A percentile compares a stretch with the other conserved stretches of the same genome.
These are phyloP conservation scores for Microsporum audouinii DNA, from an alignment of 2,329 filamentous ascomycete genomes.

Conservation along the genomic window DNA sequence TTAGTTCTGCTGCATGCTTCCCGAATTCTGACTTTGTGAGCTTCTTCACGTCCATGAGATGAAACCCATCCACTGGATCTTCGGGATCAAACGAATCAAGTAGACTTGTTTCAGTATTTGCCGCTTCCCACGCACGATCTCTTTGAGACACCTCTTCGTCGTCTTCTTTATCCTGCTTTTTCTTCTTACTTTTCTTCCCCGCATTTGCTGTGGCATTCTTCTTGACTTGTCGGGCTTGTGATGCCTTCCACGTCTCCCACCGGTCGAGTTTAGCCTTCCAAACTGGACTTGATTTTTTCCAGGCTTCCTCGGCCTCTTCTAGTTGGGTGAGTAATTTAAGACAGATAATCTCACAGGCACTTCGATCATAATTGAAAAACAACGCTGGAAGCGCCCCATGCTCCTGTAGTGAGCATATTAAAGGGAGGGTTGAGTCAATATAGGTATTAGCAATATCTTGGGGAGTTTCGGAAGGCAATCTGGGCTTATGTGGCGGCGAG, in stretches of 20 bases:
- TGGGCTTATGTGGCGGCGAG: conserved; percentile 12
- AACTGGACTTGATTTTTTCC: conserved; percentile 44
- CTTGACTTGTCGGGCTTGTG: conserved; percentile 24
- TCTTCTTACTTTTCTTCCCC: conserved; percentile 22
- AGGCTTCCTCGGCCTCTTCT: conserved; percentile 42
- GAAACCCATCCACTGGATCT: conserved; percentile 51
- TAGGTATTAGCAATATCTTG: background rate
- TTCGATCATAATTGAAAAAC: conserved; percentile 65
- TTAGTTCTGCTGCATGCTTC: conserved; percentile 42
- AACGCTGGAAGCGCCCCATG: conserved; percentile 60
- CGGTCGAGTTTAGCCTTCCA: conserved; percentile 52
- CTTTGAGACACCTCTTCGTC: conserved; percentile 43
- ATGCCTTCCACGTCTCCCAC: conserved; percentile 47
- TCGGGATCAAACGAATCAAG: conserved; percentile 59
- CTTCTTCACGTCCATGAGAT: conserved; percentile 54
- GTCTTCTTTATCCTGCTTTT: conserved; percentile 36
- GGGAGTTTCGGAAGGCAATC: conserved; percentile 12
- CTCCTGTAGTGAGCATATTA: conserved; percentile 50
- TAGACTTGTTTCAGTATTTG: conserved; percentile 43
- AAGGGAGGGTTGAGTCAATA: conserved; percentile 41
- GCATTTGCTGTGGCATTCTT: conserved; percentile 30
- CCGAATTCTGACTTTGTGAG: conserved; percentile 49
- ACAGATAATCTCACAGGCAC: conserved; percentile 51
- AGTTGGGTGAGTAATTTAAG: conserved; percentile 43
- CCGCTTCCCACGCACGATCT: conserved; percentile 47